A percentile compares a stretch with the other conserved stretches of the same genome.
phyloP scores from a whole-genome alignment of 192 early-diverging fungal species.

The Backusella tuberculispora region DNA sequence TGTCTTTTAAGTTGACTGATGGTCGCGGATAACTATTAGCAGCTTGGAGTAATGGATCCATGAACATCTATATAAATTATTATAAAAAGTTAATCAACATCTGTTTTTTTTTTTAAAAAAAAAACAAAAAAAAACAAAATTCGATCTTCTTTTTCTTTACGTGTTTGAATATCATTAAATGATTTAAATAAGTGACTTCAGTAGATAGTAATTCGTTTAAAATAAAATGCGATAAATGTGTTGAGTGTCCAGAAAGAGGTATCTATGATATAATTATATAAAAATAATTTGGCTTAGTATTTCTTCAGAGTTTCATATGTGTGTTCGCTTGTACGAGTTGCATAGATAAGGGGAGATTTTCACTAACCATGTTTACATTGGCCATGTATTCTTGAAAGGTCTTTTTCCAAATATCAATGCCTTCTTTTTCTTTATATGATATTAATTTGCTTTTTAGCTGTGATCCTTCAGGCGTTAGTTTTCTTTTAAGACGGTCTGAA shows the following conservation, averaged over 20 bases:
- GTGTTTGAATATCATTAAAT: constrained; percentile 51
- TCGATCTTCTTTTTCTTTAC: constrained; percentile 30
- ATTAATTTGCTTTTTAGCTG: neutral
- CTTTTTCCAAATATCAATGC: constrained; percentile 18
- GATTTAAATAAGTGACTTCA: constrained; percentile 52
- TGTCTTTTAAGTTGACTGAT: constrained; percentile 38
- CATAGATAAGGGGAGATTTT: neutral
- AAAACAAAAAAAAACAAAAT: neutral
- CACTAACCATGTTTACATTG: constrained; percentile 18
- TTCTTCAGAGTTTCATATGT: neutral
- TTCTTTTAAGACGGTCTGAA: constrained; percentile 15
- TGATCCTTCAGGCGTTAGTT: neutral
- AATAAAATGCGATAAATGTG: constrained; percentile 43
- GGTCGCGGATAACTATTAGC: constrained; percentile 33
- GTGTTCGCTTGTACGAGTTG: neutral
- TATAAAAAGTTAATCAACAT: neutral
- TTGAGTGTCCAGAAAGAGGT: constrained; percentile 19
- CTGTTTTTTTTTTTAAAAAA: neutral
- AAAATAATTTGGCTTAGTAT: neutral
- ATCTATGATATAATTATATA: neutral
- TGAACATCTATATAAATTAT: constrained; percentile 38
- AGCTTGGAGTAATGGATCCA: constrained; percentile 45
- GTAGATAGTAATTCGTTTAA: constrained; percentile 56
- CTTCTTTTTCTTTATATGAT: constrained; percentile 25
- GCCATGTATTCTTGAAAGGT: constrained; percentile 5